These are phyloP conservation scores for Tuber indicum DNA, from an alignment of 495 filamentous ascomycete species.

Conservation along the genomic window DNA sequence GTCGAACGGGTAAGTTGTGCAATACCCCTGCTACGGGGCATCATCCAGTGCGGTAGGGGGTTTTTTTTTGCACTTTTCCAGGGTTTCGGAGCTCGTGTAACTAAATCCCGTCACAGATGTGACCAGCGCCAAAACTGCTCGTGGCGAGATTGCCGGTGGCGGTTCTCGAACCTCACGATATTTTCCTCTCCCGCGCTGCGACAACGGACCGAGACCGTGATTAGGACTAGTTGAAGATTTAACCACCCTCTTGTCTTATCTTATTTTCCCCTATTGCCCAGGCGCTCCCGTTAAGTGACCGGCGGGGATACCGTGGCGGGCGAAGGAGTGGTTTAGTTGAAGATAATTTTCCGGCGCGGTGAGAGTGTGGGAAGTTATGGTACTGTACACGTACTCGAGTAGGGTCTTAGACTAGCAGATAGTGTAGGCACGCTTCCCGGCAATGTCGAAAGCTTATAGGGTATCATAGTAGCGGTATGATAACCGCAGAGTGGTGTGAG, in stretches of 20 bases:
- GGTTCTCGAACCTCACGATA: background rate
- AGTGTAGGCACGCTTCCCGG: background rate
- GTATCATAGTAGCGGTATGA: background rate
- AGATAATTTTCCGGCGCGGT: background rate
- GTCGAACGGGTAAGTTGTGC: background rate
- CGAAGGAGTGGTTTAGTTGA: background rate
- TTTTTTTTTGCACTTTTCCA: background rate
- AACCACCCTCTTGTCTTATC: background rate
- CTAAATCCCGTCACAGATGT: background rate
- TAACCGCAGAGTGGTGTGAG: background rate
- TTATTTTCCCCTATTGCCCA: background rate
- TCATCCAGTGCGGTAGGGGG: background rate
- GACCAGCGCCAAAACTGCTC: background rate
- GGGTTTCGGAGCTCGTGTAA: background rate
- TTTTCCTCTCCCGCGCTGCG: background rate
- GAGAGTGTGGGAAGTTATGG: background rate
- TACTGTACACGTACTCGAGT: background rate
- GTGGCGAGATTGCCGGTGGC: background rate
- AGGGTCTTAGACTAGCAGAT: background rate
- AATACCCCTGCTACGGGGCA: background rate
- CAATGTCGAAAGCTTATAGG: background rate
- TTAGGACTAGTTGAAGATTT: background rate
- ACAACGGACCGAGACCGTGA: background rate
- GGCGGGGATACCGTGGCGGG: background rate
- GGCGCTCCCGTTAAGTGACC: background rate